Base-by-base conservation (phyloP, 805 yeast genomes). In the Starmerella ratchasimensis region DNA sequence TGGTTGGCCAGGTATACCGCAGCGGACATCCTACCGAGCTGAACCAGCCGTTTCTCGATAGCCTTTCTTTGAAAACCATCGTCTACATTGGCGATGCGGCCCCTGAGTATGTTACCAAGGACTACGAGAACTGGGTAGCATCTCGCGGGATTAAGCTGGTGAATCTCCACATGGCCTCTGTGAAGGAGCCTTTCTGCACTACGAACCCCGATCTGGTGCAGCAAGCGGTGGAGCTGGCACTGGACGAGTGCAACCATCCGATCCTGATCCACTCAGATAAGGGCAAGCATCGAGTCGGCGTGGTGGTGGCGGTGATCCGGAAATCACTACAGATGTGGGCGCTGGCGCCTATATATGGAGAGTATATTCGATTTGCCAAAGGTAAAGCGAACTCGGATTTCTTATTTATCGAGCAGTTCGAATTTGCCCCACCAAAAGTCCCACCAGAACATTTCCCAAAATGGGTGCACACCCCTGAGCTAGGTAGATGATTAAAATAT, bases 201-300 rank as follows among this genome's bases (percentile, higher is more conserved):
- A 74, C 72, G 42, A 73, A 75, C 45, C 70, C 75, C 3, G 63
- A 63, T 5, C 69, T 76, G 2, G 67, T 84, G 40, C 63, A 71
- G 5, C 39, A 45, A 7, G 61, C 63, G 3, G 44, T 62, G 33
- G 44, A 49, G 27, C 37, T 57, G 7, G 47, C 62, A 4, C 38
- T 54, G 13, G 66, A 63, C 41, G 30, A 51, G 17, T 72, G 74
- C 11, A 84, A 84, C 55, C 82, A 79, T 54, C 98, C 98, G 1
- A 73, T 88, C 10, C 63, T 88, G 39, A 71, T 88, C 10, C 97
- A 90, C 56, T 83, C 95, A 3, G 83, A 90, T 58, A 88, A 88
- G 61, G 98, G 98, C n/a, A 90, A 90, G 57, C 98, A 88, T 56
- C 61, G 98, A 30, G 86, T 83, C 2, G 97, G 97, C 0, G 86